Base-by-base conservation (phyloP, 495 filamentous ascomycete species). In the Neurospora sp. region DNA sequence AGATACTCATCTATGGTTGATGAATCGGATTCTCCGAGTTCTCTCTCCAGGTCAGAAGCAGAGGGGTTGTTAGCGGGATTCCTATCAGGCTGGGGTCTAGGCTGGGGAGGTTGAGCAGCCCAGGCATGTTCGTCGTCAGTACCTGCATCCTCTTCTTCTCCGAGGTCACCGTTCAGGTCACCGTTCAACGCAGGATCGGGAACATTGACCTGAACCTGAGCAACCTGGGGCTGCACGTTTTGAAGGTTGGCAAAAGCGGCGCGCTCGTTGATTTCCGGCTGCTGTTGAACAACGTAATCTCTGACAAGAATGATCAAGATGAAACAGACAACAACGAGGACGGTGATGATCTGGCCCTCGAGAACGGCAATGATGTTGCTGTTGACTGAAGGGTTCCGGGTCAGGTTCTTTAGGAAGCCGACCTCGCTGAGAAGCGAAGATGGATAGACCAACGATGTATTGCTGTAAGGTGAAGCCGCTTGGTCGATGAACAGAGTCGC, bases 281-380 rank as follows among this genome's bases (percentile, higher is more conserved):
- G 96, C 79, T 98, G 96, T 77, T 98, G 95, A 7, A 98, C 94
- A 45, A 99, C 96, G 89, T 97, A 99, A 82, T 99, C 96, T 20
- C 96, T 86, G 69, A 99, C 97, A 20, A 99, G 83, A 75, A 99
- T 98, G 48, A 99, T 89, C 40, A 99, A 82, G 70, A 99, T 97
- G 79, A 98, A 98, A 68, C 90, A 92, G 70, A 94, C 85, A 8
- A 99, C 94, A 40, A 98, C 92, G 16, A 95, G 83, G 1, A 97
- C 81, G 9, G 95, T 98, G 73, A 99, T 96, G 45, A 98, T 86
- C 76, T 96, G 94, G 42, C 96, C 96, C 83, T 99, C 96, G 7
- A 97, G 81, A 1, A 92, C 90, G 72, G 94, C 89, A 69, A 98
- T 91, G 48, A 98, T 83, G 70, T 91, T 86, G 48, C 89, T 89